Conservation (phyloP, 139 green algal species). For the Pleodorina starrii region DNA sequence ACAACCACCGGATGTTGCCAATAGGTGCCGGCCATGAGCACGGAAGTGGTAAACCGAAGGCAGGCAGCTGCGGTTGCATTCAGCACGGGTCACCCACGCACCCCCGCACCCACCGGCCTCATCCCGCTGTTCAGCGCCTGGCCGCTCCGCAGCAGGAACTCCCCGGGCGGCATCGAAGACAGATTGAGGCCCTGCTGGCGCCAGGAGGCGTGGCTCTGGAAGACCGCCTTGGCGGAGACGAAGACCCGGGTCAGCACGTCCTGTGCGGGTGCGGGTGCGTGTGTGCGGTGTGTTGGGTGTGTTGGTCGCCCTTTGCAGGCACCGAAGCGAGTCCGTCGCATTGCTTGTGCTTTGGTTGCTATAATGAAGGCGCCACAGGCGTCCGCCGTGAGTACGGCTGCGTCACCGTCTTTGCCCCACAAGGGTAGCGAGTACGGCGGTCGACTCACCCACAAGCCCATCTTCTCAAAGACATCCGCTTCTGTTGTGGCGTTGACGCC, state of each 20-base stretch:
- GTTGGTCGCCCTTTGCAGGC: no score
- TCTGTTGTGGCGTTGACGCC: not conserved
- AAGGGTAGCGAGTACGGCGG: no score
- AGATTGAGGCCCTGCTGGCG: not conserved
- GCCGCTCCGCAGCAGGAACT: slow-evolving; percentile 12
- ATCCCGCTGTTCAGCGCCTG: not conserved
- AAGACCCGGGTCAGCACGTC: not conserved
- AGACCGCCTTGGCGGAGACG: not conserved
- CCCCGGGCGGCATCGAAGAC: not conserved
- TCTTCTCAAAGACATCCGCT: not conserved
- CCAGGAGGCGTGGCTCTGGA: not conserved
- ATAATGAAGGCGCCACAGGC: no score
- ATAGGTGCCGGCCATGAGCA: no score
- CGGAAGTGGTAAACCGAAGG: no score
- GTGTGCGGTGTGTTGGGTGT: no score
- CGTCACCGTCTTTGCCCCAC: no score
- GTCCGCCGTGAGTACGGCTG: no score
- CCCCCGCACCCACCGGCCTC: not conserved
- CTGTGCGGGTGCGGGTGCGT: not conserved
- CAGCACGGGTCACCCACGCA: not conserved
- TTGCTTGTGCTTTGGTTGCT: no score
- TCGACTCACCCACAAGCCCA: slow-evolving; percentile 10
- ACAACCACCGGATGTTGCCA: no score
- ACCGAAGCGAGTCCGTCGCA: no score
- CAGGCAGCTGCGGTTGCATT: no score